Evolutionary conservation across 2,329 filamentous ascomycete genomes (phyloP), one percentile per base, ranked within the genome.

Genomic region (Clarireedia monteithiana): DNA sequence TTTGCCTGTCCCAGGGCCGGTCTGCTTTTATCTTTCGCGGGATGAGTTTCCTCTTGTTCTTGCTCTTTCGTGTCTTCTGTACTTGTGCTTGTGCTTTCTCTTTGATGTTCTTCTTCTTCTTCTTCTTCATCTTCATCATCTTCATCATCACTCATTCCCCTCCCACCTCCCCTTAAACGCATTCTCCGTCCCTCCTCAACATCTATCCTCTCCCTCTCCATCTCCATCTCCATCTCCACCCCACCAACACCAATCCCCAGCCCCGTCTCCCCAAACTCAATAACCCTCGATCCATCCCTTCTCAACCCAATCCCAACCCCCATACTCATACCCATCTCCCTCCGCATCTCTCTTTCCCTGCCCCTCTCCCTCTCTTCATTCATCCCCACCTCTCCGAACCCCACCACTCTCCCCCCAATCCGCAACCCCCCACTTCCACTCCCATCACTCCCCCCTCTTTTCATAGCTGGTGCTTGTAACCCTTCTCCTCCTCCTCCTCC

Each of bases 311-410:
- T n/a, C n/a, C 36, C 15, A 10, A 42, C 9, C 1, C 40, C 26
- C 17, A 14, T 15, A 5, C n/a, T 7, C 23, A 47, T 6, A 12
- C 26, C 26, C 44, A 46, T 24, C 42, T 6, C n/a, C 39, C 6
- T 58, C 30, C 55, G 14, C 24, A 23, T 4, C 24, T 9, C 10
- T 20, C 24, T 6, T 4, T n/a, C 24, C 14, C 5, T 17, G 4
- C 24, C n/a, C 20, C 27, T 12, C 12, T 44, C n/a, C 6, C 12
- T 23, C 2, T 30, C 30, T 24, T 27, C n/a, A 7, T 10, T 36
- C n/a, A 60, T 60, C 50, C 63, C 63, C 2, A 20, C 20, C 2
- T 20, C 20, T 20, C 64, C 64, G 58, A 67, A 67, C 12, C 58
- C 60, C 51, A 66, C 61, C 7, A 66, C 34, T 26, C 53, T 51